Evolutionary conservation across 2,329 filamentous ascomycete species (phyloP), one percentile per base, ranked within the genome.

Genomic region (Calonectria naviculata): DNA sequence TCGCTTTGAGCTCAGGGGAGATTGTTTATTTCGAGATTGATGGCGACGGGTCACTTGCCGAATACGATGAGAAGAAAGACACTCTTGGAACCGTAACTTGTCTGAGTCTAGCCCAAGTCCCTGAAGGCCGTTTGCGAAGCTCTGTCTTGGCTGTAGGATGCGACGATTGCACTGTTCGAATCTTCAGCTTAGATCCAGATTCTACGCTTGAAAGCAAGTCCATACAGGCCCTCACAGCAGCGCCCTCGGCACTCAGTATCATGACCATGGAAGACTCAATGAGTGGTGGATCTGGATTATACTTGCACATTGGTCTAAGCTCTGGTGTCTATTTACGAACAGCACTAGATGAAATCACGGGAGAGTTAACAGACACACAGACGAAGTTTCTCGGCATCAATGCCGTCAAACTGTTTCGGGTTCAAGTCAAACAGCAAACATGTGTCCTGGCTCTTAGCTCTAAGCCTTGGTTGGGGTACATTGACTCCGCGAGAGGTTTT

Each of bases 21-120:
- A 96, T 99, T 73, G 94, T 98, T 46, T 99, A 98, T 80, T 99
- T 99, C 76, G 97, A 99, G 81, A 96, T 98, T 91, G 97, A 98
- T 79, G 89, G 91, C 0, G 96, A 98, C 82, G 95, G 95, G 34
- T 94, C 94, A 4, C 87, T 98, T 36, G 95, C 95, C 41, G 96
- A 98, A 84, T 98, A 98, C 75, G 94, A 98, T 75, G 95, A 98
- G 79, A 95, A 96, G 82, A 95, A 95, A 78, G 93, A 97, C 78
- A 97, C 99, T 93, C 95, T 94, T 65, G 96, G 95, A 54, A 98
- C 95, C 0, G 95, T 99, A 60, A 98, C 95, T 21, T 97, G 94
- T 75, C 87, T 99, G n/a, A 97, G 95, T 78, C 88, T 99, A 63
- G 97, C 96, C 3, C 93, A 97, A 65, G 95, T 98, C 17, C 96